Evolutionary conservation across 1,284 basidiomycete genomes (phyloP).

Genomic region (Tylopilus sp.): DNA sequence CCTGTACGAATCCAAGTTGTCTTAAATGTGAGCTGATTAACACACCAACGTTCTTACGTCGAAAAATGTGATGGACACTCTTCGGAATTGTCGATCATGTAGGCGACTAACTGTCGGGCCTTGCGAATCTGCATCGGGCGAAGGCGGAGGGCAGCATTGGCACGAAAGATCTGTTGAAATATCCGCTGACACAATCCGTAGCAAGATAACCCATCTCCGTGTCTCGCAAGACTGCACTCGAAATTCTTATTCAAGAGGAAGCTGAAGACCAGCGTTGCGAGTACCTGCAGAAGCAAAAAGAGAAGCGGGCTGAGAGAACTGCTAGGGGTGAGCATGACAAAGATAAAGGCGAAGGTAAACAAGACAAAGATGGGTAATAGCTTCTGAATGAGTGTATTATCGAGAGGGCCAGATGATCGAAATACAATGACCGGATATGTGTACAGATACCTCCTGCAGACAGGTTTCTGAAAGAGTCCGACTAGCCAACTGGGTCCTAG

Average conservation of each 20-base stretch:
- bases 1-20: neutral
- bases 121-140: neutral
- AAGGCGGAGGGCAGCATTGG: neutral
- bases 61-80: neutral
- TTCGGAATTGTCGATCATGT: neutral
- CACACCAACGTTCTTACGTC: neutral
- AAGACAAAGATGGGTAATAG: no score
- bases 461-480: no score
- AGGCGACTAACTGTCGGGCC: neutral
- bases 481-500: no score
- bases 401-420: no score
- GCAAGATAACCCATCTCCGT: no score
- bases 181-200: neutral
- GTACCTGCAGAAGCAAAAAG: constrained; percentile 8
- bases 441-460: no score
- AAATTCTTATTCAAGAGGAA: constrained; percentile 22
- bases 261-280: constrained; percentile 4
- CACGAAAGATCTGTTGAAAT: neutral
- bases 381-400: no score
- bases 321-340: constrained; percentile 10
- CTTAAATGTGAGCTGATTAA: neutral
- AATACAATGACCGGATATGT: no score
- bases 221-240: constrained; percentile 12
- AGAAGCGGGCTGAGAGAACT: constrained; percentile 9
- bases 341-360: constrained; percentile 1